Percentiles rank a stretch among this genome's conserved stretches.
These are phyloP conservation scores for Botrytis galanthina DNA, from an alignment of 2,329 filamentous ascomycete genomes.

Conservation along the genomic window DNA sequence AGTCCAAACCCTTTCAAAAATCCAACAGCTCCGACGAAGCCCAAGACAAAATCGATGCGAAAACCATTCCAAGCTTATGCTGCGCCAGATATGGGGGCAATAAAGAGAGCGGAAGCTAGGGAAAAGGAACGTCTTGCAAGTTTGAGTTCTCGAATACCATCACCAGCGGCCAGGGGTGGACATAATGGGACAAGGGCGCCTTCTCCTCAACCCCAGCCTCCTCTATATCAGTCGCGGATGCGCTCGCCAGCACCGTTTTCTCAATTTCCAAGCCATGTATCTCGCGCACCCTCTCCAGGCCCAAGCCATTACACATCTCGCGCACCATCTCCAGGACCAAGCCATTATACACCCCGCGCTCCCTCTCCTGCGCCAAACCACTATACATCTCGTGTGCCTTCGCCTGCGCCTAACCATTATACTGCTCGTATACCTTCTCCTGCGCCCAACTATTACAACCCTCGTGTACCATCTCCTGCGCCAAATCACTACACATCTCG, in stretches of 20 bases:
- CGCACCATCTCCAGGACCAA: slow-evolving; percentile 12
- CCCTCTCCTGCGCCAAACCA: slow-evolving; percentile 37
- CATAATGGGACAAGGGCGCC: slow-evolving; percentile 30
- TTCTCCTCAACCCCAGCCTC: slow-evolving; percentile 35
- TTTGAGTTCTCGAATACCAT: slow-evolving; percentile 30
- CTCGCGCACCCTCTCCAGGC: slow-evolving; percentile 13
- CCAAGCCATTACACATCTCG: slow-evolving; percentile 6
- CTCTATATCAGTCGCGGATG: slow-evolving; percentile 38
- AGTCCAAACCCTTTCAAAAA: slow-evolving; percentile 38
- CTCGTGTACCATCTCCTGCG: neutral
- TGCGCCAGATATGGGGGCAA: slow-evolving; percentile 62
- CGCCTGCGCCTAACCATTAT: slow-evolving; percentile 19
- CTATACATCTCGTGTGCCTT: slow-evolving; percentile 36
- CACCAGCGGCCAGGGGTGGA: slow-evolving; percentile 30
- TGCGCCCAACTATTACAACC: neutral
- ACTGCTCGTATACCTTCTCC: neutral
- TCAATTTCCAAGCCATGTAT: neutral
- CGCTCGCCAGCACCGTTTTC: slow-evolving; percentile 41
- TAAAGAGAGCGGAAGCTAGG: slow-evolving; percentile 45
- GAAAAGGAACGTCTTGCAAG: slow-evolving; percentile 35
- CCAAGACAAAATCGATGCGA: slow-evolving; percentile 59
- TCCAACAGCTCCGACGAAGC: slow-evolving; percentile 35
- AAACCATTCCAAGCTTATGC: slow-evolving; percentile 67
- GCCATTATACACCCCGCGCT: slow-evolving; percentile 40
- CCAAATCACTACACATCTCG: slow-evolving; percentile 3